A percentile compares a stretch with the other conserved stretches of the same genome.
Conservation (phyloP, 768 basidiomycete species). For the Leccinum rimulosum region DNA sequence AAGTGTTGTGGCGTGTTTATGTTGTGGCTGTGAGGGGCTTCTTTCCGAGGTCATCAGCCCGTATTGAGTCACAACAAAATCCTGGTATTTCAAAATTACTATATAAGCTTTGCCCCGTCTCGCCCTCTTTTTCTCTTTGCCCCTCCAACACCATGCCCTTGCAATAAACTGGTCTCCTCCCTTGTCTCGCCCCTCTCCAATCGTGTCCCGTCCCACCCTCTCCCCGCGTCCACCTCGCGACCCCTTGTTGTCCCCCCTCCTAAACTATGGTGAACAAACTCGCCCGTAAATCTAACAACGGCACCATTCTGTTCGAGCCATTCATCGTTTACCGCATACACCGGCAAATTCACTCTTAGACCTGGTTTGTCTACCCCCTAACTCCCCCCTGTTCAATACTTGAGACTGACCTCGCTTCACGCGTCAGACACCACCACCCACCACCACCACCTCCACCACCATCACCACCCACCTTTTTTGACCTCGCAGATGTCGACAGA, state of each 20-base stretch:
- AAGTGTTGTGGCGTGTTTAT: conserved; percentile 23
- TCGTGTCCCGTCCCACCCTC: conserved; percentile 1
- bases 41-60: conserved; percentile 27
- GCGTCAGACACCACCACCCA: conserved; percentile 18
- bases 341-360: conserved; percentile 35
- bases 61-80: conserved; percentile 34
- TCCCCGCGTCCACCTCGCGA: conserved; percentile 26
- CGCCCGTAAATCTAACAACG: conserved; percentile 78
- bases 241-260: conserved; percentile 28
- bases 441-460: neutral
- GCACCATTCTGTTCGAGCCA: conserved; percentile 83
- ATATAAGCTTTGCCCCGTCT: conserved; percentile 42
- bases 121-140: conserved; percentile 16
- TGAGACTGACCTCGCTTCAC: conserved; percentile 9
- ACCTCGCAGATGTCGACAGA: conserved; percentile 47
- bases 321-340: conserved; percentile 88
- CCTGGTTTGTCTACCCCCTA: conserved; percentile 20
- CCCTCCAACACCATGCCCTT: conserved; percentile 40
- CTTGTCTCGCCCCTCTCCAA: conserved; percentile 9
- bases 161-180: conserved; percentile 18
- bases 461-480: conserved; percentile 2
- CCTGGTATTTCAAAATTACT: conserved; percentile 32
- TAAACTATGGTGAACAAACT: conserved; percentile 81
- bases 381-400: too few species aligned
- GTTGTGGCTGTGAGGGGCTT: conserved; percentile 31